Evolutionary conservation across 345 rosid species (phyloP), one percentile per base, ranked within the genome.

Genomic region (Populus davidiana): DNA sequence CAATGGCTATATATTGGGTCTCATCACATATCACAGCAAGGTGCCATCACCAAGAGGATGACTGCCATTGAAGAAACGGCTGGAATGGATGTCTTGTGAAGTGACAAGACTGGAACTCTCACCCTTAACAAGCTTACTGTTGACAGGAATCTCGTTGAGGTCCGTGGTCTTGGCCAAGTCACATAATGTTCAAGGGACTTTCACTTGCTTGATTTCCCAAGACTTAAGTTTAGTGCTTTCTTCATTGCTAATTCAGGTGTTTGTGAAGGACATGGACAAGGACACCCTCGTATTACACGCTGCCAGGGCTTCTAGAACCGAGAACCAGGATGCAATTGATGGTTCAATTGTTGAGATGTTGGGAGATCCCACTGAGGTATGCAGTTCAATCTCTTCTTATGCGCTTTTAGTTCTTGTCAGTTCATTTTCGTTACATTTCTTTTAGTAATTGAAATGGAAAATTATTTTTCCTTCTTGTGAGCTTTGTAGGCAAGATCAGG

Each of bases 1-100:
- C 97, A 1, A 92, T 92, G 97, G 95, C 97, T 68, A 92, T n/a
- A n/a, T n/a, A n/a, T 92, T 81, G 97, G 97, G 17, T 92, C 97
- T 47, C 97, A 92, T 82, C 86, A 82, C 66, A 73, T 92, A 39
- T 84, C 97, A 79, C 82, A 88, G 78, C 96, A 93, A 78, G 98
- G 96, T 49, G 98, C 98, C 64, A 93, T 93, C 75, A 93, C 98
- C 3, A 93, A 93, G 85, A 86, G 98, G 35, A 93, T 93, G 98
- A 91, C 97, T 62, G 96, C 98, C 47, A 93, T 93, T 6, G 98
- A 93, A 76, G 96, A 93, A 79, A 87, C 91, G 98, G 98, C 96
- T 11, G 96, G 97, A 33, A 92, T 92, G 97, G 97, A 92, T 80
- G 97, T 92, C 75, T 88, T 92, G 14, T 91, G 97, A 81, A 93